Base-by-base conservation (phyloP, 257 asterid genomes). In the Penstemon eatonii region DNA sequence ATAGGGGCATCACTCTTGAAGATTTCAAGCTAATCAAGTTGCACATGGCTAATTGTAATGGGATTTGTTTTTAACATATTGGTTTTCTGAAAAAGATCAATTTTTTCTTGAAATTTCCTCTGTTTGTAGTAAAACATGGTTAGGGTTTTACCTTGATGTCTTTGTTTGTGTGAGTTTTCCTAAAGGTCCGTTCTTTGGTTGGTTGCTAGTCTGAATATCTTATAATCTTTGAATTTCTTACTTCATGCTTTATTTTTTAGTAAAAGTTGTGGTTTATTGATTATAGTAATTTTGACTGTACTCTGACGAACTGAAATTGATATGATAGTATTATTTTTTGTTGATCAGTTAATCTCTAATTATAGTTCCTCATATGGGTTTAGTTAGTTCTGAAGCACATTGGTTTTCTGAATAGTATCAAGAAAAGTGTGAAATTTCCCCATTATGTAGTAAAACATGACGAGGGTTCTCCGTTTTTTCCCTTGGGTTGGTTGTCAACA, bases 11-110 rank as follows among this genome's bases (percentile, higher is more conserved):
- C 10, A 86, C 90, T 36, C 81, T 84, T 46, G 97, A 92, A 60
- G 98, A 92, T 81, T 85, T 83, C 84, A 92, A 89, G 87, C 96
- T 92, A 76, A 81, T 90, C 88, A 92, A 92, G 79, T 74, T 86
- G 61, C 93, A 86, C 68, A 92, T 88, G 95, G 63, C 96, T 54
- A 85, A 80, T 75, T 88, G 98, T 92, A 88, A 71, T 13, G n/a
- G 33, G 33, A 25, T 43, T 45, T 8, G 4, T 58, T 1, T 53
- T 56, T 10, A 60, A 1, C 33, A 25, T 2, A 1, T 25, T 25
- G 33, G 33, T 25, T 25, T 25, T 25, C 33, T 25, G 33, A 25
- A 25, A 25, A 1, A 1, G 2, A 40, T 15, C 1, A 8, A 11
- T 42, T 15, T 57, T 57, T 2, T 41, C 43, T 9, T 49, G 15